Evolutionary conservation across 2,329 filamentous ascomycete genomes (phyloP), one percentile per base, ranked within the genome.

Genomic region (Cladosporium oxysporum): DNA sequence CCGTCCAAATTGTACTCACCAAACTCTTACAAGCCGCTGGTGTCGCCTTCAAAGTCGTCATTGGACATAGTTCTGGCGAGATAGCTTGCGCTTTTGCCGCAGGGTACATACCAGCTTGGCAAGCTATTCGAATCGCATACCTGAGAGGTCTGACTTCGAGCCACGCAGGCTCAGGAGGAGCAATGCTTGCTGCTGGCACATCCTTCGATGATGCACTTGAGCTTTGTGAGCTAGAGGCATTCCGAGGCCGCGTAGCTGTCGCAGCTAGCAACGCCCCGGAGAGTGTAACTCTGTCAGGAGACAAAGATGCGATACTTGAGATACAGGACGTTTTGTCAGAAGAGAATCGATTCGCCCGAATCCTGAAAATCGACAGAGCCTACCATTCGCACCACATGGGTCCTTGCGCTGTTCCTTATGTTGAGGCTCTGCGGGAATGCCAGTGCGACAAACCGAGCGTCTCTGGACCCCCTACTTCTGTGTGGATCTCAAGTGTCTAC

Each of bases 1-100:
- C 84, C 0, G 47, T 87, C 1, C 85, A 87, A 68, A 76, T 87
- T 2, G 83, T 76, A 0, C 69, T 85, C 0, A 74, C 81, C 0
- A 75, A 82, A n/a, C 69, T 79, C 0, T 74, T 83, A 1, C 12
- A 12, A 7, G 44, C 62, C 14, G 68, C 62, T 58, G 62, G 63
- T 14, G 58, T 74, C 8, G 5, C 11, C 16, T 67, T 71, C 4
- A 23, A 29, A 29, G 67, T 65, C 41, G 72, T 76, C 0, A 67
- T 73, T 12, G 76, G 76, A 2, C 76, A 78, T 63, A 72, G 69
- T 5, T 70, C 63, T 12, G 76, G 76, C 7, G 76, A 78, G 60
- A 73, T 76, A 16, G 75, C 73, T 14, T 73, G 74, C 1, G 73
- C 76, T 1, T 76, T 73, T 62, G 71, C 73, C 5, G 67, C 68